Evolutionary conservation across 2,329 filamentous ascomycete species (phyloP).

Genomic region (Exophiala bonariae): DNA sequence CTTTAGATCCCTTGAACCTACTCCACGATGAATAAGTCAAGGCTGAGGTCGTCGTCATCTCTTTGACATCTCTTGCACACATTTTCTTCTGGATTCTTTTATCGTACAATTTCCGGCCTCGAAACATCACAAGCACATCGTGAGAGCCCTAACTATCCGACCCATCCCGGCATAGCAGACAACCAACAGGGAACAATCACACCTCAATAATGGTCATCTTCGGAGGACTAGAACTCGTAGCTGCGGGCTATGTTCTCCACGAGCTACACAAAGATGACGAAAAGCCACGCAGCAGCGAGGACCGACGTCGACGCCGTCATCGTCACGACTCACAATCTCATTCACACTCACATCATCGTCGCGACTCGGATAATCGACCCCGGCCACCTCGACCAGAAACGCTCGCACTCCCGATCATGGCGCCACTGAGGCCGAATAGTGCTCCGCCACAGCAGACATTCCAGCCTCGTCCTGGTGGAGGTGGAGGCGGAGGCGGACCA

Average conservation of each 20-base stretch:
- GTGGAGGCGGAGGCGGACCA: background rate
- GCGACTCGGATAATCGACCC: slow-evolving; percentile 5
- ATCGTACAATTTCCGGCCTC: too few species aligned
- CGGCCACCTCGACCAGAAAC: slow-evolving; percentile 3
- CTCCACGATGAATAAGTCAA: too few species aligned
- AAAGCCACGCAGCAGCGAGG: background rate
- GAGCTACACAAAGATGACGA: slow-evolving; percentile 19
- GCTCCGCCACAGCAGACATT: slow-evolving; percentile 12
- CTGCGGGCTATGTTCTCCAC: slow-evolving; percentile 18
- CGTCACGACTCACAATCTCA: slow-evolving; percentile 8
- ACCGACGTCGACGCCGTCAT: background rate
- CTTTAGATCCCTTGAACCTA: too few species aligned
- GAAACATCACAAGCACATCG: too few species aligned
- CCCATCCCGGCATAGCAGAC: too few species aligned
- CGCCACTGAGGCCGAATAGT: slow-evolving; percentile 9
- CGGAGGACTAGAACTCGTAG: slow-evolving; percentile 18
- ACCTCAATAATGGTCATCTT: slow-evolving; percentile 19
- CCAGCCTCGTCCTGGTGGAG: background rate
- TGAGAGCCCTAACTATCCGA: too few species aligned
- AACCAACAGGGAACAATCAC: too few species aligned
- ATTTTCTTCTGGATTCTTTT: too few species aligned
- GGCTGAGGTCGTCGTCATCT: too few species aligned
- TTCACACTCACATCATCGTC: slow-evolving; percentile 2
- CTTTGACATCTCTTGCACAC: too few species aligned
- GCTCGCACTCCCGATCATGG: slow-evolving; percentile 5